Conservation (phyloP, 257 asterid genomes). For the Rubia yunnanensis region DNA sequence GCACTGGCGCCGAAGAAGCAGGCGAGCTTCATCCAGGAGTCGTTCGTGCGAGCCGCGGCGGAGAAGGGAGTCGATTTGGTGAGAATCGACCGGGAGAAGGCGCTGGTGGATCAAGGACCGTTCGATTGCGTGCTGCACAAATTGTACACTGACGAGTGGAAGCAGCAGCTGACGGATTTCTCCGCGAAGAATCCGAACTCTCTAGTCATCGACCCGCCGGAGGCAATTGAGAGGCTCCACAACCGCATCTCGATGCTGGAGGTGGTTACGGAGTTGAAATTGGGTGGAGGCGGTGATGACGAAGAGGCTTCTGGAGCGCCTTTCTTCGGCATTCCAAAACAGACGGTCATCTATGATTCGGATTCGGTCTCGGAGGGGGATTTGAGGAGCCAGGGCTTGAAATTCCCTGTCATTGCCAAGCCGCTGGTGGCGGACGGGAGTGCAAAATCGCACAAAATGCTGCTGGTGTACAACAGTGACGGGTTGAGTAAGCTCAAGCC, state of each 20-base stretch:
- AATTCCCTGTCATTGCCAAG: conserved; percentile 64
- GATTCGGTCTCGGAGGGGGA: conserved; percentile 27
- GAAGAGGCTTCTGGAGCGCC: conserved; percentile 6
- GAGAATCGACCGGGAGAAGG: conserved; percentile 45
- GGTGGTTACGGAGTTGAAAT: conserved; percentile 37
- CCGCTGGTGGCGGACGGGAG: conserved; percentile 74
- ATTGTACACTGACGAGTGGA: conserved; percentile 57
- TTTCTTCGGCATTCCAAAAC: conserved; percentile 58
- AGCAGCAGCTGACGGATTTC: conserved; percentile 40
- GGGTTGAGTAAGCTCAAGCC: conserved; percentile 60
- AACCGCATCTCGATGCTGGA: conserved; percentile 68
- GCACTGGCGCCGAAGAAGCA: conserved; percentile 74
- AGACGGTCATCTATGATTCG: conserved; percentile 42
- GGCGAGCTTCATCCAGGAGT: conserved; percentile 52
- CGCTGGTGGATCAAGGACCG: conserved; percentile 55
- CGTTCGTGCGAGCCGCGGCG: conserved; percentile 44
- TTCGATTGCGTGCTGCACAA: conserved; percentile 67
- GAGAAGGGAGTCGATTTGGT: conserved; percentile 58
- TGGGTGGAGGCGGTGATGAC: conserved; percentile 1
- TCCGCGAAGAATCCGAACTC: conserved; percentile 34
- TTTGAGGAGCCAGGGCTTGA: conserved; percentile 38
- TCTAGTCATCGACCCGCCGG: conserved; percentile 49
- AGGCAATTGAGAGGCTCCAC: conserved; percentile 56
- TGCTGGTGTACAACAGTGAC: conserved; percentile 44
- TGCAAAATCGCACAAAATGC: conserved; percentile 67